phyloP scores from a whole-genome alignment of 495 filamentous ascomycete genomes.

The Penicillium simplicissimum region DNA sequence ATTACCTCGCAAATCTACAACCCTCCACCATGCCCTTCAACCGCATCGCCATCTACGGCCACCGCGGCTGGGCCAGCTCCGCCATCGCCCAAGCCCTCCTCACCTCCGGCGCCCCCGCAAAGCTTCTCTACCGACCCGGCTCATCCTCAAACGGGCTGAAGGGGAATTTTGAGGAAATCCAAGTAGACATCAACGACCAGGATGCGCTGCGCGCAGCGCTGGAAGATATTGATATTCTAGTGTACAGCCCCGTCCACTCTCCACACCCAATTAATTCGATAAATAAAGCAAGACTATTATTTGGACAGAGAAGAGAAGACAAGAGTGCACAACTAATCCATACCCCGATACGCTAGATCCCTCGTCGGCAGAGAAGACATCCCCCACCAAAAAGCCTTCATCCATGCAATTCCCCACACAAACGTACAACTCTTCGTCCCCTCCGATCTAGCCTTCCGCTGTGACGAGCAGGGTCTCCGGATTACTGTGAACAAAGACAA shows the following conservation, averaged over 20 bases:
- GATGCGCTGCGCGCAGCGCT: slow-evolving; percentile 12
- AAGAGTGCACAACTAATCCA: no score
- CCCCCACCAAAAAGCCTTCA: slow-evolving; percentile 15
- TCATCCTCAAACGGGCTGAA: slow-evolving; percentile 19
- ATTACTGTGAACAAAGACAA: slow-evolving; percentile 18
- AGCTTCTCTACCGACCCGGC: slow-evolving; percentile 21
- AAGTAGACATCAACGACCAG: slow-evolving; percentile 23
- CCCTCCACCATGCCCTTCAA: slow-evolving; percentile 20
- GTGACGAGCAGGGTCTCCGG: slow-evolving; percentile 18
- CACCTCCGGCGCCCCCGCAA: slow-evolving; percentile 20
- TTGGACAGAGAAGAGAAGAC: no score
- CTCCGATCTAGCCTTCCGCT: slow-evolving; percentile 21
- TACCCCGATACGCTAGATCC: slow-evolving; percentile 12
- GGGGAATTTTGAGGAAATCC: slow-evolving; percentile 7
- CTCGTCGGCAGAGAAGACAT: slow-evolving; percentile 24
- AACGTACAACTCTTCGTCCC: slow-evolving; percentile 25
- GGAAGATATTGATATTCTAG: slow-evolving; percentile 28
- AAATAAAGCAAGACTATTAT: no score
- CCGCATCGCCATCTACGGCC: slow-evolving; percentile 27
- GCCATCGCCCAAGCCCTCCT: slow-evolving; percentile 18
- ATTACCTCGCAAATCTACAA: not conserved
- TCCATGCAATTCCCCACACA: slow-evolving; percentile 26
- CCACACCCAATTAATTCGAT: no score
- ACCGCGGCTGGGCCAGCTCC: slow-evolving; percentile 27
- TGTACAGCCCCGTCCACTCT: slow-evolving; percentile 5